Evolutionary conservation across 1,284 basidiomycete species (phyloP).

Genomic region (Cerrena zonata): DNA sequence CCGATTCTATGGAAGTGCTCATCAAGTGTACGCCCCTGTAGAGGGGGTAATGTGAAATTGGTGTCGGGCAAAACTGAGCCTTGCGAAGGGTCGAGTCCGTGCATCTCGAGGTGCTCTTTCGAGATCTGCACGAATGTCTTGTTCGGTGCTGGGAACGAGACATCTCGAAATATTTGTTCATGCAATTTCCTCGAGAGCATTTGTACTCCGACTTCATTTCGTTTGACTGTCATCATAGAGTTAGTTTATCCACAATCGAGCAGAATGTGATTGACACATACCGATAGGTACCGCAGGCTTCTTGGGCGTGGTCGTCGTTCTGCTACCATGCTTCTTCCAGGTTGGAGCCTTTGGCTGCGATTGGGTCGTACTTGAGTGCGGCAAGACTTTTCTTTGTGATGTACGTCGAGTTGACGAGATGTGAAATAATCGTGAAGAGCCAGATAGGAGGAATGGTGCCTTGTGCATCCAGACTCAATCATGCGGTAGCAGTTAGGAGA

Average conservation of each 20-base stretch:
- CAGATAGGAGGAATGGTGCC: not conserved
- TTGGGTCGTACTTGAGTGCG: not conserved
- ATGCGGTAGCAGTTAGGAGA: not conserved
- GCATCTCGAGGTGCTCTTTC: constrained; percentile 70
- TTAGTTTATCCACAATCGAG: not conserved
- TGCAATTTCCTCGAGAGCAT: constrained; percentile 79
- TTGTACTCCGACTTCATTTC: constrained; percentile 90
- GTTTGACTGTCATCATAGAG: constrained; percentile 40
- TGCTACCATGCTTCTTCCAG: not conserved
- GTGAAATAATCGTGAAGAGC: constrained; percentile 1
- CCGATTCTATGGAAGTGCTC: constrained; percentile 90
- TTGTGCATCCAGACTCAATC: not conserved
- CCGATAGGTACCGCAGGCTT: not conserved
- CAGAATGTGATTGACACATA: not conserved
- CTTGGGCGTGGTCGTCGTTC: not conserved
- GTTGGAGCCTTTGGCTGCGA: not conserved
- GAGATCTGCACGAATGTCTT: constrained; percentile 68
- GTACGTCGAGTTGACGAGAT: not conserved
- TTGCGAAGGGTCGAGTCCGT: constrained; percentile 76
- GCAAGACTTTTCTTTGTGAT: not conserved
- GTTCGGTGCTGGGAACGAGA: constrained; percentile 60
- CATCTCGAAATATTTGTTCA: constrained; percentile 77
- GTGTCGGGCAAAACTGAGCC: constrained; percentile 78
- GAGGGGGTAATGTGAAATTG: constrained; percentile 74
- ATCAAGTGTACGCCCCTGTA: constrained; percentile 79